Evolutionary conservation across 1,284 basidiomycete species (phyloP).

Genomic region (Earliella scabrosa): DNA sequence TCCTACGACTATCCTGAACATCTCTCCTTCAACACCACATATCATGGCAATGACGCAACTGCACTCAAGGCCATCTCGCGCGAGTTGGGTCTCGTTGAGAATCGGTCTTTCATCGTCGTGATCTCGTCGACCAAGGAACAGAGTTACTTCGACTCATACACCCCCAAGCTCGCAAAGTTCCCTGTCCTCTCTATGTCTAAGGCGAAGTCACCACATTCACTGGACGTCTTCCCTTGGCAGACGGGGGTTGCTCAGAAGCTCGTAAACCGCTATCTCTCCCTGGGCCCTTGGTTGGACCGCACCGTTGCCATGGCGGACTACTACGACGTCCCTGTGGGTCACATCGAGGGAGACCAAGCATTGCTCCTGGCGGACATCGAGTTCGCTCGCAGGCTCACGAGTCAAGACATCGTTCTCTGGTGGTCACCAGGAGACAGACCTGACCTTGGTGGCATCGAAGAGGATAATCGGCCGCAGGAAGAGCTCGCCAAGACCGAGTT

Average conservation of each 20-base stretch:
- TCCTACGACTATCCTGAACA: constrained; percentile 73
- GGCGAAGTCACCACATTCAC: constrained; percentile 70
- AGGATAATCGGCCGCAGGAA: constrained; percentile 80
- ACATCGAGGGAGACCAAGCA: constrained; percentile 90
- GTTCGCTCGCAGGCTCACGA: constrained; percentile 85
- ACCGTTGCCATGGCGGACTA: constrained; percentile 86
- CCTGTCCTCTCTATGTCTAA: constrained; percentile 89
- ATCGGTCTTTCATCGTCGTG: constrained; percentile 75
- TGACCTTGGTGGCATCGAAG: constrained; percentile 93
- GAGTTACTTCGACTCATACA: constrained; percentile 79
- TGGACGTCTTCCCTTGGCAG: constrained; percentile 84
- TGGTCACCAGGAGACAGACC: constrained; percentile 93
- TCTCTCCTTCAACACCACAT: constrained; percentile 76
- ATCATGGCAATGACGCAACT: constrained; percentile 80
- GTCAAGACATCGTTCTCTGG: constrained; percentile 94
- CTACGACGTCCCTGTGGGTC: constrained; percentile 92
- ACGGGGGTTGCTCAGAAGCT: constrained; percentile 76
- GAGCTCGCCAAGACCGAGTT: constrained; percentile 90
- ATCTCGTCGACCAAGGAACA: constrained; percentile 89
- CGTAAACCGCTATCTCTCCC: constrained; percentile 81
- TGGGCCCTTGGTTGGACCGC: constrained; percentile 84
- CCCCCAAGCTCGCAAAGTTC: constrained; percentile 82
- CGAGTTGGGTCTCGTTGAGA: constrained; percentile 79
- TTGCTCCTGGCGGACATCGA: constrained; percentile 89
- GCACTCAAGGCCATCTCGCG: constrained; percentile 91